A percentile compares a stretch with the other conserved stretches of the same genome.
These are phyloP conservation scores for Cyberlindnera misumaiensis DNA, from an alignment of 805 yeast genomes.

Conservation along the genomic window DNA sequence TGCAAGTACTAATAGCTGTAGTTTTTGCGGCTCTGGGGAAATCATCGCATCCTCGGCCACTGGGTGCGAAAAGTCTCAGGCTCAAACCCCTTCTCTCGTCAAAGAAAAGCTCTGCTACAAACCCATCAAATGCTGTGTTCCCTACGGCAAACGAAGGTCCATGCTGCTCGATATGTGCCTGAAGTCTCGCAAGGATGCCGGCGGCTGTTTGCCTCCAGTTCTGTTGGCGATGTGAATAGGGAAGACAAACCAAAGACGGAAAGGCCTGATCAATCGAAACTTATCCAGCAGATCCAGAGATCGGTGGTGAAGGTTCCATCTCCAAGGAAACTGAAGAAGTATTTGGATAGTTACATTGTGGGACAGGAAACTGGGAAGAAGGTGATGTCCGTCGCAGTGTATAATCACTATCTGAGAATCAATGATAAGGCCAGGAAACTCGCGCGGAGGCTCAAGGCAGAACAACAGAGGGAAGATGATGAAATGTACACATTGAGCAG, in stretches of 20 bases:
- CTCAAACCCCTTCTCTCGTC: too few relatives aligned
- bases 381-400: conserved; percentile 55
- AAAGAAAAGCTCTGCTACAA: too few relatives aligned
- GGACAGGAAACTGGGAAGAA: conserved; percentile 53
- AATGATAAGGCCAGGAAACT: conserved; percentile 33
- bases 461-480: conserved; percentile 25
- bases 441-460: conserved; percentile 23
- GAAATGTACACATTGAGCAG: conserved; percentile 19
- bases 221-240: not conserved
- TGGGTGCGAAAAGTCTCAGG: too few relatives aligned
- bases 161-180: too few relatives aligned
- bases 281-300: conserved; percentile 8
- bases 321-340: conserved; percentile 38
- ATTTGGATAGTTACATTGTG: conserved; percentile 44
- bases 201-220: not conserved
- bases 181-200: too few relatives aligned
- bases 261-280: not conserved
- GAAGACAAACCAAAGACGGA: too few relatives aligned
- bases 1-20: too few relatives aligned
- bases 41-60: too few relatives aligned
- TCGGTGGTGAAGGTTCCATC: conserved; percentile 33
- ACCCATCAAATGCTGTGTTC: too few relatives aligned
- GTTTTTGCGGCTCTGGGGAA: too few relatives aligned
- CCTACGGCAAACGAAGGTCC: too few relatives aligned
- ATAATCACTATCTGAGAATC: conserved; percentile 47